Evolutionary conservation across 768 basidiomycete genomes (phyloP), one percentile per base, ranked within the genome.

Genomic region (Podaxis pistillaris): DNA sequence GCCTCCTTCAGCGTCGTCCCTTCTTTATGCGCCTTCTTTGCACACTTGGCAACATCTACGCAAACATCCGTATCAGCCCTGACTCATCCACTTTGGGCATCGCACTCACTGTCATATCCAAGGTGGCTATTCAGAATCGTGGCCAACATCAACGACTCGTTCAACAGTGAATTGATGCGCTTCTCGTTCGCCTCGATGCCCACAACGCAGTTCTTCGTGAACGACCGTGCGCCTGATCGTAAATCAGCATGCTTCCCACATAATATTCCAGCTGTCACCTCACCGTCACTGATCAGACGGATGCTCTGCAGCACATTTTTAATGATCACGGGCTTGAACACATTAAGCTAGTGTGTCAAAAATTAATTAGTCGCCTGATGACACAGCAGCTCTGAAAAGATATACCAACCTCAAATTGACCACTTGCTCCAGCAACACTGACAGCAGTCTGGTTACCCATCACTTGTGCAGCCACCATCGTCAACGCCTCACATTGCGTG

Each of bases 1-100:
- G 97, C 94, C 77, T 94, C 91, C 81, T 96, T 98, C 74, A 98
- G 72, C 63, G 97, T 98, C 54, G 89, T 92, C 28, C 97, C 97
- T 77, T 99, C 95, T 75, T 91, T 94, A 83, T 98, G 97, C n/a
- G 97, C 97, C 76, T 98, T 98, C 85, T 99, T 99, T 30, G 97
- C 97, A 71, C 92, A 94, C 78, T 93, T 95, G 55, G 97, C 97
- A 55, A 98, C 97, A 77, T 97, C 95, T 98, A 71, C 47, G 46
- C 64, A 58, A 49, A 54, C 49, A 66, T 55, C 64, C 63, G 56
- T 63, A 65, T 62, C 65, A 63, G 56, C 37, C 41, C 12, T 26
- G 56, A 50, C 44, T 62, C 62, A 40, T 51, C 41, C 26, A 28
- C 8, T 60, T 52, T 44, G 15, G 15, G 37, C 36, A 56, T 60